Base-by-base conservation (phyloP, 1,139 yeast species). In the Yamadazyma atlantica region DNA sequence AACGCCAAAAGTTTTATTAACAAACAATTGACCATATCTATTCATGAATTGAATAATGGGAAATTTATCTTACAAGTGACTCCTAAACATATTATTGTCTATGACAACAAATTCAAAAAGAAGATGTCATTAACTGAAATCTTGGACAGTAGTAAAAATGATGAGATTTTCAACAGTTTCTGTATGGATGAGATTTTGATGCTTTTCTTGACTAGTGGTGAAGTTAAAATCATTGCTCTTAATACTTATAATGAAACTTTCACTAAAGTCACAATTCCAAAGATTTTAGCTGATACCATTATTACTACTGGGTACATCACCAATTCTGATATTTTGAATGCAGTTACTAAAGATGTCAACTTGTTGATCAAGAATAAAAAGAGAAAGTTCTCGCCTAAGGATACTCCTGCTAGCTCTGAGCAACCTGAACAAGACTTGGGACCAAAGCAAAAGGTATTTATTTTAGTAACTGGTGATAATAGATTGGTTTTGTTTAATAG, bases 381-480 rank as follows among this genome's bases (percentile, higher is more conserved):
- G 41, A 55, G 75, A 46, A 62, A 59, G 37, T 55, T 53, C 33
- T 39, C 51, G 1, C 14, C 37, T 4, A 24, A 25, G 3, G 30
- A 33, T 13, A 11, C 16, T 16, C 6, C 21, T 7, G 16, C 3
- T 8, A 18, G 33, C 8, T 33, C 49, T 3, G 45, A 42, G 29
- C 4, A 41, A 16, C 32, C 35, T 18, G 51, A 42, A 34, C 46
- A 44, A 22, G 51, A 51, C 4, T 40, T 55, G 24, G 62, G 58
- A 0, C 54, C 60, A 3, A 76, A 75, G 45, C 75, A 72, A 38
- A 68, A 78, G 34, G 66, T 80, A 0, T 82, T 84, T 47, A 68
- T 85, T 27, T 72, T 84, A 35, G 87, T 83, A 3, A 83, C 92
- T 1, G 90, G 88, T 45, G 89, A 84, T 55, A 85, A 85, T 49